Evolutionary conservation across 108 stramenopile species (phyloP).

Genomic region (Stephanodiscus triporus): DNA sequence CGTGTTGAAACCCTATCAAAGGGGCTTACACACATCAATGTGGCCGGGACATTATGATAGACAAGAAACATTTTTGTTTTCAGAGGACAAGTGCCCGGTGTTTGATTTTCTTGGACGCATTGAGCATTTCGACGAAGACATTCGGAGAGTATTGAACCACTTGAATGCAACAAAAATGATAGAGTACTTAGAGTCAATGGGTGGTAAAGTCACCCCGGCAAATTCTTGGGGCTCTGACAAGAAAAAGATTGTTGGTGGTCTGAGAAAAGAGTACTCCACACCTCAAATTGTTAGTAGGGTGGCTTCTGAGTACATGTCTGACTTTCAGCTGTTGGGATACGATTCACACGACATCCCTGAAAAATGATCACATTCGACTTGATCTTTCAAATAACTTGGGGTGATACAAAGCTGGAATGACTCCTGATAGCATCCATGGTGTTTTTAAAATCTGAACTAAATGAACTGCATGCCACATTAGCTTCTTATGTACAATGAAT

Average conservation of each 20-base stretch:
- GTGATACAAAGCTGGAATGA: too few species aligned
- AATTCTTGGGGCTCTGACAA: conserved; percentile 43
- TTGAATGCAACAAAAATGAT: conserved; percentile 36
- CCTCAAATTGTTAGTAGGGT: conserved; percentile 25
- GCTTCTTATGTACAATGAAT: conserved; percentile 65
- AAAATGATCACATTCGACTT: not conserved
- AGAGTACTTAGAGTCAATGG: conserved; percentile 22
- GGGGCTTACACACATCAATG: conserved; percentile 31
- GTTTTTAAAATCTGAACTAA: not conserved
- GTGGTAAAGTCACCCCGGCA: conserved; percentile 23
- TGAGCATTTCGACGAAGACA: conserved; percentile 43
- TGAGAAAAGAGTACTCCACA: conserved; percentile 24
- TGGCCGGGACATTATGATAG: conserved; percentile 24
- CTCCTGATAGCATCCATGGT: too few species aligned
- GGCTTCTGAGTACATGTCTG: conserved; percentile 21
- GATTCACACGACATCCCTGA: conserved; percentile 4
- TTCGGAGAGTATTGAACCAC: conserved; percentile 36
- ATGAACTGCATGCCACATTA: not conserved
- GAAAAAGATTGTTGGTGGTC: conserved; percentile 30
- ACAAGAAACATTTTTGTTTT: conserved; percentile 31
- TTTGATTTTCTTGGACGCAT: conserved; percentile 50
- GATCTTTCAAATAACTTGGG: too few species aligned
- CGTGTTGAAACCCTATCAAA: conserved; percentile 25
- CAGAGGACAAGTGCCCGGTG: conserved; percentile 27
- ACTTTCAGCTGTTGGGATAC: conserved; percentile 43